Base-by-base conservation (phyloP, 176 grass and related monocot species). In the Microstegium vimineum region DNA sequence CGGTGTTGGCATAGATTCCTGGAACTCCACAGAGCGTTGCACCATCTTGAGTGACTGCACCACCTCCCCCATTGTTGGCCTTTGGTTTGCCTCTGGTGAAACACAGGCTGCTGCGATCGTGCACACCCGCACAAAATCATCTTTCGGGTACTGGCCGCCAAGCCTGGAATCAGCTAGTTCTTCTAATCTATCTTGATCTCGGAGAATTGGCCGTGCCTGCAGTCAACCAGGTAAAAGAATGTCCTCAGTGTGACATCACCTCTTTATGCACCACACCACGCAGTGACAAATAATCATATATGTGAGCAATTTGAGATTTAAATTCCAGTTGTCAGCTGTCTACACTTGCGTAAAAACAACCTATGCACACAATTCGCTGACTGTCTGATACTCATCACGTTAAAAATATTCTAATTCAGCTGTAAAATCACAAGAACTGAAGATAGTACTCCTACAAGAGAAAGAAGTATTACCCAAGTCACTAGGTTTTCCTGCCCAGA, bases 31-130 rank as follows among this genome's bases (percentile, higher is more conserved):
- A 35, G 87, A 86, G n/a, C 80, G 89, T 71, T 99, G 93, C 5
- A 99, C 97, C 97, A 99, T 99, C 86, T 99, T 99, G 30, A 99
- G 97, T 27, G 97, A 99, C 84, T 99, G 97, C 85, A 99, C 97
- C 85, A 99, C 97, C 80, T 99, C 97, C 0, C 96, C 96, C 89
- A 99, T 99, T 11, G 96, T 99, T 43, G 96, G 96, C 36, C 96
- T 91, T 81, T 99, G 96, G 77, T 88, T 99, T 71, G 89, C 89
- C 80, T 99, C 96, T 4, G 90, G 87, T 15, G 96, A 86, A 84
- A 99, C 96, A 89, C 96, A 99, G 63, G 96, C 96, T 59, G 93
- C 96, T 22, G 96, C 96, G 26, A 99, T 92, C 72, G 96, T 99
- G 71, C 96, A 94, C 62, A 99, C 96, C 42, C 89, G 83, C 59